Conservation (phyloP, 164 flowering plant species). For the Chimonanthus praecox region DNA sequence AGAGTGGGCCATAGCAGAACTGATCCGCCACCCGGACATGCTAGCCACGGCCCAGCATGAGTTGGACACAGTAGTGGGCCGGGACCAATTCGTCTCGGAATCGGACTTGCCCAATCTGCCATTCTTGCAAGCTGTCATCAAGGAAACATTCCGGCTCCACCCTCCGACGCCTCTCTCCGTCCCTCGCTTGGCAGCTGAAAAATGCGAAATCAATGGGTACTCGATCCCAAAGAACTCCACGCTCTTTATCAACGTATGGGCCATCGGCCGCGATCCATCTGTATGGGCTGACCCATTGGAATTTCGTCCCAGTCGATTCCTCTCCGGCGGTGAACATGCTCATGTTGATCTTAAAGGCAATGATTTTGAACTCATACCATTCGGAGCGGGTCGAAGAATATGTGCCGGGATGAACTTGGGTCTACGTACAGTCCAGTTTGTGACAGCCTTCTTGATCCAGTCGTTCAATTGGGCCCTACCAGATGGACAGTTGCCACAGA, state of each 20-base stretch:
- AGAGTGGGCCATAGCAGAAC: conserved; percentile 84
- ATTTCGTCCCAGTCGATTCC: conserved; percentile 68
- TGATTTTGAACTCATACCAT: conserved; percentile 76
- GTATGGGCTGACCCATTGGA: conserved; percentile 60
- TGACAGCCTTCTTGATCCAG: conserved; percentile 62
- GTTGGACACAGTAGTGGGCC: conserved; percentile 66
- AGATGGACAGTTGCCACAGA: conserved; percentile 33
- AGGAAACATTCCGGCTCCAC: conserved; percentile 81
- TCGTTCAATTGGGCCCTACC: conserved; percentile 60
- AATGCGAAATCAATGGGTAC: conserved; percentile 68
- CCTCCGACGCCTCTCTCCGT: conserved; percentile 85
- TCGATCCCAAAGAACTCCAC: conserved; percentile 65
- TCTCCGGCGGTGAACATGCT: conserved; percentile 54
- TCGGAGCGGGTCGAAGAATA: conserved; percentile 86
- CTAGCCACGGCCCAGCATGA: conserved; percentile 45
- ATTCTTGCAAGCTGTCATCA: conserved; percentile 61
- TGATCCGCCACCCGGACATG: conserved; percentile 57
- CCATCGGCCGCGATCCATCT: conserved; percentile 70
- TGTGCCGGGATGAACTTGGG: conserved; percentile 82
- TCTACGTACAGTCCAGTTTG: conserved; percentile 57
- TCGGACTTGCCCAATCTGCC: conserved; percentile 49
- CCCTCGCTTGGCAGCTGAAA: conserved; percentile 53
- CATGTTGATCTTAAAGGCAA: conserved; percentile 56
- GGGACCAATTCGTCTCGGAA: conserved; percentile 48
- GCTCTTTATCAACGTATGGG: conserved; percentile 72